Base-by-base conservation (phyloP, 164 flowering plant species). In the Stephania cephalantha region DNA sequence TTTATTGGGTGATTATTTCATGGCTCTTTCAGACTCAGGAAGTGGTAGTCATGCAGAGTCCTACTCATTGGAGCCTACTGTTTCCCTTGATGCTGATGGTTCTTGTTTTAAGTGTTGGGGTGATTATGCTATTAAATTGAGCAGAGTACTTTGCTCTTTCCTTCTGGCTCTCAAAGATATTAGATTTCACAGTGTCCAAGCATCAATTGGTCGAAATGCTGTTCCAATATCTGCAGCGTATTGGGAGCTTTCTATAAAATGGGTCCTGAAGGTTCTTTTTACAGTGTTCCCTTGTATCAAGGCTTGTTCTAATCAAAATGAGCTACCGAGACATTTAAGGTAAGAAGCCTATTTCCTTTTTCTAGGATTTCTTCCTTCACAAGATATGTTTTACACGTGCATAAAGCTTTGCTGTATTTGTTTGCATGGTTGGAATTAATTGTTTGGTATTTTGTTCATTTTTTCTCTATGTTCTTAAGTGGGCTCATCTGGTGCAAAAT, bases 231-330 rank as follows among this genome's bases (percentile, higher is more conserved):
- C 98, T 42, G 78, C 87, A 44, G 78, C 76, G 1, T 93, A 91
- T 83, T 78, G 81, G 75, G 97, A 93, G 75, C 92, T 95, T 79
- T 90, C 95, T 18, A 80, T 92, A 63, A 95, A 88, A 83, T 95
- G 98, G 98, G 69, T 87, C 77, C 71, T 90, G 83, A 90, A 91
- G 85, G 94, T 92, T 84, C 96, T 95, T 74, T 83, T 81, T 70
- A 83, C 85, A 29, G 86, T 91, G 67, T 95, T 93, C 77, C 95
- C 96, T 5, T 91, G 92, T 84, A 85, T 95, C 46, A 91, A 85
- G 87, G 99, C 97, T 77, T 91, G 91, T 74, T 85, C 90, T 46
- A 85, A 80, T 84, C 89, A 87, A 75, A 87, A 80, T 83, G 88
- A 84, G 75, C 81, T 93, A 71, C 97, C 95, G 73, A 79, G 66